phyloP scores from a whole-genome alignment of 139 green algal species.

The Gonium pectorale region DNA sequence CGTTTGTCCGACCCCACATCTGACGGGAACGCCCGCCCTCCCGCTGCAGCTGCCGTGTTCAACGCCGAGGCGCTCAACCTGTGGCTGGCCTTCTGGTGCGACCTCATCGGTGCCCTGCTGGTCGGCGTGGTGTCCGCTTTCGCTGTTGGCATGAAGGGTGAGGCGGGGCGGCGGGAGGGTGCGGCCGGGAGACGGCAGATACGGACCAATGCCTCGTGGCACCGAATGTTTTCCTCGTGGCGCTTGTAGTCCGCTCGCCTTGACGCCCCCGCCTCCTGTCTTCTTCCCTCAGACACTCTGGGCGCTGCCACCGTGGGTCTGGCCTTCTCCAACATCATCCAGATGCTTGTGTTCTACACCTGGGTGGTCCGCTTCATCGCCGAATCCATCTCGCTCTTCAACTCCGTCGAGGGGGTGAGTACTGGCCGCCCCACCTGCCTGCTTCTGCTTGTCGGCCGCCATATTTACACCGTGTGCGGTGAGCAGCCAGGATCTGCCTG shows the following conservation, averaged over 20 bases:
- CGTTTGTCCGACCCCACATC: too few relatives aligned
- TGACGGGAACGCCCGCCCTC: too few relatives aligned
- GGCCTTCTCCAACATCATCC: conserved; percentile 76
- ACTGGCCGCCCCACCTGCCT: neutral
- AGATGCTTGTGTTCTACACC: conserved; percentile 70
- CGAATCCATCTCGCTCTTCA: conserved; percentile 61
- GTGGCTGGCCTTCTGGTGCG: conserved; percentile 77
- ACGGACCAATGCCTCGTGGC: too few relatives aligned
- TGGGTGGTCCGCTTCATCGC: conserved; percentile 65
- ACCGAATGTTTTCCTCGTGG: too few relatives aligned
- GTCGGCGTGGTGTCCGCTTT: conserved; percentile 69
- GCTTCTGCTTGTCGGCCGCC: neutral
- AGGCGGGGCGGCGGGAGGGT: neutral
- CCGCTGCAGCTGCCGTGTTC: conserved; percentile 68
- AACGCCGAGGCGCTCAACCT: conserved; percentile 71
- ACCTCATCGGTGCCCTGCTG: conserved; percentile 72
- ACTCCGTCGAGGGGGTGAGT: conserved; percentile 57
- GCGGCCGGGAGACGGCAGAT: too few relatives aligned
- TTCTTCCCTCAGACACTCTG: conserved; percentile 51
- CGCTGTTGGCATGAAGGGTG: conserved; percentile 55
- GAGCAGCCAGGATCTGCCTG: too few relatives aligned
- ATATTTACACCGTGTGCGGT: too few relatives aligned
- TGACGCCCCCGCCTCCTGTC: conserved; percentile 57
- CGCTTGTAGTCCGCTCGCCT: conserved; percentile 51
- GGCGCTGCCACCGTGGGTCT: conserved; percentile 67